phyloP scores from a whole-genome alignment of 495 filamentous ascomycete genomes.

The Penicillium waksmanii region DNA sequence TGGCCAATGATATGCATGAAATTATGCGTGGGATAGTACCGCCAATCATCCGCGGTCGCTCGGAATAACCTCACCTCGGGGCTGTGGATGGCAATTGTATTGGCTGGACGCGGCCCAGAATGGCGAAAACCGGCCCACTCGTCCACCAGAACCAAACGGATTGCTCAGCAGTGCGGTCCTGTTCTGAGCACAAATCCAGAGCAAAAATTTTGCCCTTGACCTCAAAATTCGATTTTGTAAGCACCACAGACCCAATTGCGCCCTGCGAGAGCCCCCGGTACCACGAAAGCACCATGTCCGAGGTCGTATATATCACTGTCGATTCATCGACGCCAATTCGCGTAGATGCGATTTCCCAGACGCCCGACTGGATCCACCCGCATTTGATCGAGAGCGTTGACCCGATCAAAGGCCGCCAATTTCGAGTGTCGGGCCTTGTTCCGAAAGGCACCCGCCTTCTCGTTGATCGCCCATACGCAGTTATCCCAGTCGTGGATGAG shows the following conservation, averaged over 20 bases:
- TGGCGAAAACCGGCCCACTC: constrained; percentile 26
- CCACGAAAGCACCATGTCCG: constrained; percentile 22
- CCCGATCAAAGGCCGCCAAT: constrained; percentile 42
- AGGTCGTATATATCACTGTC: constrained; percentile 29
- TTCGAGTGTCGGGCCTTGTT: constrained; percentile 33
- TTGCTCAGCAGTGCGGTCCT: constrained; percentile 4
- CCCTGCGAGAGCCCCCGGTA: constrained; percentile 6
- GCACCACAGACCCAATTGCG: neutral
- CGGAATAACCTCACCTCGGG: constrained; percentile 31
- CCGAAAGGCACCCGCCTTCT: constrained; percentile 36
- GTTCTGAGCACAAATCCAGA: neutral
- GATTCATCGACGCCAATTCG: constrained; percentile 14
- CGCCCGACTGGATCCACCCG: constrained; percentile 39
- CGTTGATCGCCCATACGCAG: constrained; percentile 39
- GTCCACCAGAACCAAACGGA: constrained; percentile 18
- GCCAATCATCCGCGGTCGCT: constrained; percentile 28
- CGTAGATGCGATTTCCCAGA: constrained; percentile 18
- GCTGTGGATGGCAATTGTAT: constrained; percentile 13
- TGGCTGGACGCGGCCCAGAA: constrained; percentile 7
- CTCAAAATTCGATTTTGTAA: constrained; percentile 6
- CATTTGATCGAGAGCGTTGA: constrained; percentile 35
- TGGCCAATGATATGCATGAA: neutral
- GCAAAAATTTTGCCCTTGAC: constrained; percentile 18
- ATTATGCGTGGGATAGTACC: constrained; percentile 4
- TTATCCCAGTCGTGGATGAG: constrained; percentile 40